Conservation (phyloP, 345 rosid species). For the Rhodamnia rubescens region DNA sequence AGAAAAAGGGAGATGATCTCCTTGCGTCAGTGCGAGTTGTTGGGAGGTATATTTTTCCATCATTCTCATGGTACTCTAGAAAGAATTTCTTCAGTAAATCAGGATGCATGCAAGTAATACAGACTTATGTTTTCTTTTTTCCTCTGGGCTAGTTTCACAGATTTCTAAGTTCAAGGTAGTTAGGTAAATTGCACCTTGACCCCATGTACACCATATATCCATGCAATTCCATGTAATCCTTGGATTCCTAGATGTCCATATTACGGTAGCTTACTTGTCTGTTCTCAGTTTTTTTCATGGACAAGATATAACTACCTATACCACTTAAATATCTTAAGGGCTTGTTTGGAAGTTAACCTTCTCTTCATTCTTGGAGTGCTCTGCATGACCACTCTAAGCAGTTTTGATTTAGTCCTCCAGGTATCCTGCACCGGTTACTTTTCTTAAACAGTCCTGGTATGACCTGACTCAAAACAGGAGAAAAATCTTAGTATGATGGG, state of each 20-base stretch:
- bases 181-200: neutral
- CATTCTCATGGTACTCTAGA: neutral
- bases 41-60: constrained; percentile 50
- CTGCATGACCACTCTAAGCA: neutral
- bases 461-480: neutral
- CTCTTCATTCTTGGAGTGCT: neutral
- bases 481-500: neutral
- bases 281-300: neutral
- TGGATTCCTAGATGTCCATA: neutral
- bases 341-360: neutral
- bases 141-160: neutral
- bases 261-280: neutral
- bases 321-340: neutral
- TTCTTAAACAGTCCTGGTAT: neutral
- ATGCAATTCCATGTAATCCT: neutral
- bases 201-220: neutral
- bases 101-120: neutral
- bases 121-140: neutral
- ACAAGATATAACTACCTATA: neutral
- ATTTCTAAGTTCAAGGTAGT: neutral
- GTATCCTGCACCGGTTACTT: neutral
- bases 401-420: neutral
- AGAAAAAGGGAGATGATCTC: constrained; percentile 73
- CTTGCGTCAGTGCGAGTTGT: constrained; percentile 80
- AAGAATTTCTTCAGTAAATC: neutral